A percentile compares a stretch with the other conserved stretches of the same genome.
Conservation (phyloP, 345 rosid species). For the Combretum micranthum region DNA sequence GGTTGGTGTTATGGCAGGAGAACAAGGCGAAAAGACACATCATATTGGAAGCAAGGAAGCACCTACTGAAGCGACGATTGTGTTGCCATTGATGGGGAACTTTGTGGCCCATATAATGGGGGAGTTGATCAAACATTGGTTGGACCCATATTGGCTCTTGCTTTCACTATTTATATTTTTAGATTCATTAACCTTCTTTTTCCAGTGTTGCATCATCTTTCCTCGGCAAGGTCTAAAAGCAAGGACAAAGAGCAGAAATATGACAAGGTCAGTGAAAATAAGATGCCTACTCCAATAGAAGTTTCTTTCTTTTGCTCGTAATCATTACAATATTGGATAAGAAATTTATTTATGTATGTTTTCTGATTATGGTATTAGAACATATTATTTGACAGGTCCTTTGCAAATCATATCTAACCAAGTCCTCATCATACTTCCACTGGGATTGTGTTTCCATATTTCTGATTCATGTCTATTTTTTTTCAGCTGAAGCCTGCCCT, state of each 20-base stretch:
- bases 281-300: slow-evolving; percentile 89
- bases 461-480: background rate
- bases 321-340: background rate
- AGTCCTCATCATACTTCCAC: slow-evolving; percentile 90
- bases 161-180: background rate
- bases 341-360: no score
- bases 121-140: no score
- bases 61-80: no score
- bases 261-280: slow-evolving; percentile 92
- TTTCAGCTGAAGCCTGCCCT: slow-evolving; percentile 51
- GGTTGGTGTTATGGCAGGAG: no score
- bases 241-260: slow-evolving; percentile 95
- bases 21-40: no score
- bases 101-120: no score
- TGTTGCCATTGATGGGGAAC: no score
- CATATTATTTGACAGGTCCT: no score
- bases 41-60: no score
- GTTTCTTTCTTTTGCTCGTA: slow-evolving; percentile 23
- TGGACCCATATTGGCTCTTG: no score
- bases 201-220: slow-evolving; percentile 44
- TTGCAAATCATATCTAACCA: slow-evolving; percentile 80
- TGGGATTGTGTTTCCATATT: slow-evolving; percentile 17
- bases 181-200: slow-evolving; percentile 7
- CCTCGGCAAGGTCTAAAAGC: slow-evolving; percentile 98
- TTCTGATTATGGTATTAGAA: no score